Base-by-base conservation (phyloP, 768 basidiomycete genomes). In the Rhizopogon rudus region DNA sequence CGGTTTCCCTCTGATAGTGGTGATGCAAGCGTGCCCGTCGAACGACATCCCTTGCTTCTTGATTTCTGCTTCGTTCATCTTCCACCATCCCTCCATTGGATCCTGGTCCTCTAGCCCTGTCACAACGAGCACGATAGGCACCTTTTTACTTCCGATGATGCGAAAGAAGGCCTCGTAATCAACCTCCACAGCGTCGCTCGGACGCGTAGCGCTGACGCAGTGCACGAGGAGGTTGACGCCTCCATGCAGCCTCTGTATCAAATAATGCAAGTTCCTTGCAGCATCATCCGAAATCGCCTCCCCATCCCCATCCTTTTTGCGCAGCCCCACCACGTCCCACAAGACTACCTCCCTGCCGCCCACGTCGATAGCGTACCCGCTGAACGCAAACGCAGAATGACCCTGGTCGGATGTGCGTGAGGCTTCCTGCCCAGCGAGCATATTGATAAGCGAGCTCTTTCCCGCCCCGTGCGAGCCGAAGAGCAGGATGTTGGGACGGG, bases 371-470 rank as follows among this genome's bases (percentile, higher is more conserved):
- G 43, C n/a, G 56, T 75, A 65, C 3, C 53, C 57, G 7, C 44
- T 58, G 44, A 57, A 65, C 14, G 65, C 51, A 7, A 76, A 69
- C 1, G 77, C 77, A 52, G 75, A 74, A 0, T 58, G 48, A 1
- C 71, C 68, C 3, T 63, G 59, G 42, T 66, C 71, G 5, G 73
- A 75, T 13, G 65, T 65, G 10, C 51, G 46, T 1, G 71, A 71
- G 10, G 63, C 48, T 13, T 60, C 60, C 6, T 40, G 6, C 9
- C 66, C 68, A 2, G 62, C 65, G 17, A 79, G 55, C 63, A 79
- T 65, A 56, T 77, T 79, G 55, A 79, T 63, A n/a, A 78, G 56
- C 12, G 74, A 75, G 56, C 77, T 79, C 57, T 79, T 78, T 16
- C 73, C 71, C 50, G 69, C 55, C 14, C 77, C 76, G 1, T 68